Conservation (phyloP, 129 eudicot genomes). For the Flaveria brownii region DNA sequence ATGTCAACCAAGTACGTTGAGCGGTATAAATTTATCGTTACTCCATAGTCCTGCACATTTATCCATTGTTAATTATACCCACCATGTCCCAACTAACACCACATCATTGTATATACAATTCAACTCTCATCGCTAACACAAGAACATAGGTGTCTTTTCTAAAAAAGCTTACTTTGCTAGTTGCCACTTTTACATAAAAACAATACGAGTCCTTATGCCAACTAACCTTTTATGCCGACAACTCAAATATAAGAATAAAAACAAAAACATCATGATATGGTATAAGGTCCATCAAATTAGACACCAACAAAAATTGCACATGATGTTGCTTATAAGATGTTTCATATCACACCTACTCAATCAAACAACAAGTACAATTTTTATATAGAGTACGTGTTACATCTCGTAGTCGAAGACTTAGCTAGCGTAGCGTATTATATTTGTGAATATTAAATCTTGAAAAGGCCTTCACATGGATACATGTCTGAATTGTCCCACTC, state of each 20-base stretch:
- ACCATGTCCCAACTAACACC: background rate
- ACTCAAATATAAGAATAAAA: background rate
- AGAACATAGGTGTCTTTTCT: background rate
- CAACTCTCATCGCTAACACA: background rate
- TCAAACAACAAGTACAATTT: background rate
- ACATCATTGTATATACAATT: no score
- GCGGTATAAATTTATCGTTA: constrained; percentile 55
- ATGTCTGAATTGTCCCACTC: no score
- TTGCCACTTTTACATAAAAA: constrained; percentile 1
- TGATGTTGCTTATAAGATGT: background rate
- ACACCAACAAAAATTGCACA: constrained; percentile 2
- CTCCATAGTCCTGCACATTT: constrained; percentile 74
- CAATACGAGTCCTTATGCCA: background rate
- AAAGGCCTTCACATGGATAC: background rate
- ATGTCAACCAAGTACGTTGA: constrained; percentile 77
- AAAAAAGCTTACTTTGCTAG: background rate
- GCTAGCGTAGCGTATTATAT: background rate
- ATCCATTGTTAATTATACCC: background rate
- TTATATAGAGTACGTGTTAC: background rate
- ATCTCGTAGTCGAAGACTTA: background rate
- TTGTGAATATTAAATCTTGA: background rate
- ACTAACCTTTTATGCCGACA: constrained; percentile 36
- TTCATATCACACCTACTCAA: background rate
- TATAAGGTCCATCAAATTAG: background rate
- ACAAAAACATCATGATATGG: background rate